These are phyloP conservation scores for Nakataea oryzae DNA, from an alignment of 2,329 filamentous ascomycete species.

Conservation along the genomic window DNA sequence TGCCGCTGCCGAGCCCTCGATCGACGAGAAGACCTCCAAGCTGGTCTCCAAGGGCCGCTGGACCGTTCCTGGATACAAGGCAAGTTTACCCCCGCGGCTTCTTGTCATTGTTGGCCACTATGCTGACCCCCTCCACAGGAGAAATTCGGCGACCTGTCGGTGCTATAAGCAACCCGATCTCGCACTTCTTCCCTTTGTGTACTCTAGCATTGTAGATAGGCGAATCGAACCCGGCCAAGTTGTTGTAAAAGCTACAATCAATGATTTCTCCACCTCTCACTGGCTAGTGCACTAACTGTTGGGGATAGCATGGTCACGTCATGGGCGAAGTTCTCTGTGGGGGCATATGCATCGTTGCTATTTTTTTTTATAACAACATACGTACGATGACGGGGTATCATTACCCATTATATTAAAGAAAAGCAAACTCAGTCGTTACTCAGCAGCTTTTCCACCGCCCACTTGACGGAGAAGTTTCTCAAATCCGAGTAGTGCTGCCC, in stretches of 20 bases:
- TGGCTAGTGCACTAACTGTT: too few species aligned
- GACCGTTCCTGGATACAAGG: constrained; percentile 98
- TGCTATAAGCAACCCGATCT: constrained; percentile 51
- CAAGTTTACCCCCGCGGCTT: constrained; percentile 30
- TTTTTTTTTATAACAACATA: background rate
- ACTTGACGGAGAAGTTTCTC: constrained; percentile 58
- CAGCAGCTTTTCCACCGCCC: constrained; percentile 58
- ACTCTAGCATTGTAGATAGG: constrained; percentile 64
- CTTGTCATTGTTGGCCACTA: background rate
- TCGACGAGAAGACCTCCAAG: constrained; percentile 91
- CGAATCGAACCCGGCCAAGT: constrained; percentile 15
- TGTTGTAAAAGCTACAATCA: background rate
- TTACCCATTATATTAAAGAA: background rate
- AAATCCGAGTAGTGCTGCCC: constrained; percentile 61
- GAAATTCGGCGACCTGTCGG: constrained; percentile 95
- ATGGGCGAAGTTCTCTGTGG: background rate
- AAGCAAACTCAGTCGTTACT: constrained; percentile 28
- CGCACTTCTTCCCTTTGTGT: constrained; percentile 40
- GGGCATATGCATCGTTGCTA: background rate
- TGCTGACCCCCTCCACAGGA: constrained; percentile 57
- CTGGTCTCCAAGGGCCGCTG: constrained; percentile 97
- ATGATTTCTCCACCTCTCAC: background rate
- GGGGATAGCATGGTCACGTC: background rate
- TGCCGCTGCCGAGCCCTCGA: constrained; percentile 84
- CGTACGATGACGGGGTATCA: background rate